A percentile compares a stretch with the other conserved stretches of the same genome.
Evolutionary conservation across 495 filamentous ascomycete genomes (phyloP).

Genomic region (Podospora didyma): DNA sequence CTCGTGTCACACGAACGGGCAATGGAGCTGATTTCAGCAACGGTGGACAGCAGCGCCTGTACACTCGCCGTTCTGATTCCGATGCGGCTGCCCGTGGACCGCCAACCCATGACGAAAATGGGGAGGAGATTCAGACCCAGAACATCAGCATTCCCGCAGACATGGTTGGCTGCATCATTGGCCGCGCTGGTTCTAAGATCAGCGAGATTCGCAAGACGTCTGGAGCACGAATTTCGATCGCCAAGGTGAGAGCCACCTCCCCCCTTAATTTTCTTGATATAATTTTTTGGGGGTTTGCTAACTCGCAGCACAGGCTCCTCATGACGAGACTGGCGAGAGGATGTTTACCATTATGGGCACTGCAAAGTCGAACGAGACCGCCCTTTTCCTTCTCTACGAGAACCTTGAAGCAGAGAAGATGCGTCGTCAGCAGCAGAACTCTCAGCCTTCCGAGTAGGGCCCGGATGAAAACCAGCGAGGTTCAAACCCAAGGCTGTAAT

Average conservation of each 20-base stretch:
- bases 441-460: conserved; percentile 61
- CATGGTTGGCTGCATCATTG: conserved; percentile 99
- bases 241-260: conserved; percentile 56
- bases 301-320: conserved; percentile 56
- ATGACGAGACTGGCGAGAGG: conserved; percentile 94
- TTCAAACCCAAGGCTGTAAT: conserved; percentile 30
- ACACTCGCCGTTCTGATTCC: conserved; percentile 75
- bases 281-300: not conserved
- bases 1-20: conserved; percentile 87
- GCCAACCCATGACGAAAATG: conserved; percentile 86
- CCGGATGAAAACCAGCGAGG: conserved; percentile 16
- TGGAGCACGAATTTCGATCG: conserved; percentile 95
- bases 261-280: not conserved
- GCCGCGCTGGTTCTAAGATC: conserved; percentile 89
- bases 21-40: conserved; percentile 98
- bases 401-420: conserved; percentile 98
- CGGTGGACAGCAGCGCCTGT: conserved; percentile 53
- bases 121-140: conserved; percentile 96
- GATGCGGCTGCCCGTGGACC: conserved; percentile 69
- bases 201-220: conserved; percentile 96
- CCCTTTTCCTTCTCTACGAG: conserved; percentile 94
- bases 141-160: conserved; percentile 99
- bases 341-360: conserved; percentile 99
- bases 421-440: conserved; percentile 69
- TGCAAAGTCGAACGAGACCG: conserved; percentile 85